Evolutionary conservation across 139 green algal species (phyloP).

Genomic region (Auxenochlorella pyrenoidosa): DNA sequence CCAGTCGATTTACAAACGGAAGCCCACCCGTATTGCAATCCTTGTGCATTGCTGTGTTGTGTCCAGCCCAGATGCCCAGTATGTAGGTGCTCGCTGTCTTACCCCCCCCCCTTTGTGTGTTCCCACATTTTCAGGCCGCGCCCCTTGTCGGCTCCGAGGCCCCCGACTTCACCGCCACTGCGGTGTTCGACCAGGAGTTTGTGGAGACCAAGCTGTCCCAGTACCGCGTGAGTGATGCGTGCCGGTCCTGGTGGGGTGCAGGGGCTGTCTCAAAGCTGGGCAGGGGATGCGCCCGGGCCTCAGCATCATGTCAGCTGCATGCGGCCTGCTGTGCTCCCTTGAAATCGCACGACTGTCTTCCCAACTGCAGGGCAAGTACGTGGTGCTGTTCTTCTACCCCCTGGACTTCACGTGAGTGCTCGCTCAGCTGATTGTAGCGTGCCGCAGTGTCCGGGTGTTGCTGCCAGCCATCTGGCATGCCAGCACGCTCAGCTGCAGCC

Average conservation of each 20-base stretch:
- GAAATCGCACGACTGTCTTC: not conserved
- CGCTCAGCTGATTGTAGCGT: too few relatives aligned
- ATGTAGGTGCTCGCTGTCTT: too few relatives aligned
- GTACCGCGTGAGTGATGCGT: constrained; percentile 73
- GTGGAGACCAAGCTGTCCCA: constrained; percentile 87
- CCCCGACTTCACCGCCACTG: constrained; percentile 93
- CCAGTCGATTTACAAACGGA: too few relatives aligned
- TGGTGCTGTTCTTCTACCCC: constrained; percentile 99
- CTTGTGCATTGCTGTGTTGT: too few relatives aligned
- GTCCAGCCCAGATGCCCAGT: too few relatives aligned
- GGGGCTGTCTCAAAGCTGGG: too few relatives aligned
- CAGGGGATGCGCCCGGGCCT: not conserved
- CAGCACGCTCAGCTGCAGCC: too few relatives aligned
- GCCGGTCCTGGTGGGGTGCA: not conserved
- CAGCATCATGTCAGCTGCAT: not conserved
- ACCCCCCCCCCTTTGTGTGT: too few relatives aligned
- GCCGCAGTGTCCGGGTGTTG: too few relatives aligned
- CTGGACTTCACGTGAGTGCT: constrained; percentile 93
- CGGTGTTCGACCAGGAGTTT: constrained; percentile 95
- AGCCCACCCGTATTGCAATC: too few relatives aligned
- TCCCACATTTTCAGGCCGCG: not conserved
- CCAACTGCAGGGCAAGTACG: constrained; percentile 89
- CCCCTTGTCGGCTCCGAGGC: constrained; percentile 84
- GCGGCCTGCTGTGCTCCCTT: not conserved
- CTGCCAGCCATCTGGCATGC: too few relatives aligned